Evolutionary conservation across 2,329 filamentous ascomycete genomes (phyloP).

Genomic region (Exutisphaerella laricina): DNA sequence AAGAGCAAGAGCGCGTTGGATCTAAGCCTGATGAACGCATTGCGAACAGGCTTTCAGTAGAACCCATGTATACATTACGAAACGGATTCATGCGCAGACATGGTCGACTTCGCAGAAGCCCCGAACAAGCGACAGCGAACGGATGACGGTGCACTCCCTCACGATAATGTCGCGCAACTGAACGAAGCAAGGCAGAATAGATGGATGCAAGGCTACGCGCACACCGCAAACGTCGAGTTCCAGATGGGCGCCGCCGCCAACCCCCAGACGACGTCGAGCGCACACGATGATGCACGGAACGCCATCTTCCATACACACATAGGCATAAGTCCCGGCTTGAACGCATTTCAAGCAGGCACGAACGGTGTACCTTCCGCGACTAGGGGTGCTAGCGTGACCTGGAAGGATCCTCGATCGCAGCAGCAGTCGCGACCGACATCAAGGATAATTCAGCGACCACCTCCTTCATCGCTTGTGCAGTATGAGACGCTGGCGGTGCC

Average conservation of each 20-base stretch:
- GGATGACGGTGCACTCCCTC: too few species aligned
- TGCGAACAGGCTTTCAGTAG: neutral
- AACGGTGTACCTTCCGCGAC: constrained; percentile 2
- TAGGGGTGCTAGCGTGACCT: neutral
- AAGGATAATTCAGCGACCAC: neutral
- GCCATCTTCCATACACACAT: neutral
- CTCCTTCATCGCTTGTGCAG: constrained; percentile 6
- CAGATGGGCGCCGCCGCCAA: too few species aligned
- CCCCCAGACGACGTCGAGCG: neutral
- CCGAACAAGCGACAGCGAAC: constrained; percentile 11
- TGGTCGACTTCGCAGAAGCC: constrained; percentile 7
- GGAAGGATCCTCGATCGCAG: too few species aligned
- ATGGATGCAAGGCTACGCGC: constrained; percentile 16
- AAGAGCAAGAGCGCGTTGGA: too few species aligned
- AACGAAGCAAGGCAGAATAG: constrained; percentile 16
- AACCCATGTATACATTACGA: constrained; percentile 1
- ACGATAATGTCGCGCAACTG: too few species aligned
- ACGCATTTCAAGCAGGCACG: neutral
- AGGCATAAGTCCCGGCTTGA: neutral
- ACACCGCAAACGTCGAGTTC: neutral
- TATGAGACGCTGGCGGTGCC: constrained; percentile 9
- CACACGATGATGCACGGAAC: neutral
- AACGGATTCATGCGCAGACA: constrained; percentile 3
- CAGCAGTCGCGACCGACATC: constrained; percentile 8
- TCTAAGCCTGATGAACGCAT: too few species aligned